phyloP scores from a whole-genome alignment of 306 rosid genomes.

The Astragalus membranaceus region DNA sequence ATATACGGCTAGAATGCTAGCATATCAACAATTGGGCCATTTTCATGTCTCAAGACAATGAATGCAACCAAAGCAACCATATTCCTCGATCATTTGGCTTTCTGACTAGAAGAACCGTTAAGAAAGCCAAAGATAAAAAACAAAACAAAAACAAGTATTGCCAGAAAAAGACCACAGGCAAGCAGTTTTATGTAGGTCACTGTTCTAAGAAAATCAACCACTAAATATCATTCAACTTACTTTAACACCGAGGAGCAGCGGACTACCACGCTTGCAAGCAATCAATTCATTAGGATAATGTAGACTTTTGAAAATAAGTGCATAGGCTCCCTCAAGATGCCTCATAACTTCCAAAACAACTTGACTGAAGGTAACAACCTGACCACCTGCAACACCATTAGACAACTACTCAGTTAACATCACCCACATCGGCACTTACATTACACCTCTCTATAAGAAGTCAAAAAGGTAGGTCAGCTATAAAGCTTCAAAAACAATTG shows the following conservation, averaged over 20 bases:
- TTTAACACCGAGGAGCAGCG: conserved; percentile 86
- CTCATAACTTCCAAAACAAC: conserved; percentile 98
- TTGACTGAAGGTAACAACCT: conserved; percentile 79
- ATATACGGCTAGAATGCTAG: background rate
- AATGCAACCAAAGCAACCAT: background rate
- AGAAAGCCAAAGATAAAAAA: too few relatives aligned
- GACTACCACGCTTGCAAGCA: conserved; percentile 99
- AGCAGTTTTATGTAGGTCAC: background rate
- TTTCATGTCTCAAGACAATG: background rate
- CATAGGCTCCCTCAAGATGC: conserved; percentile 99
- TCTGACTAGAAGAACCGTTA: conserved; percentile 11
- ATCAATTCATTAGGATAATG: conserved; percentile 94
- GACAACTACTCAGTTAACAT: conserved; percentile 27
- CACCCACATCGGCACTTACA: background rate
- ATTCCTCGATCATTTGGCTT: background rate
- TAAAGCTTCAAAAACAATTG: background rate
- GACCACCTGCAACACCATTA: conserved; percentile 56
- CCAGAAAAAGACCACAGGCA: background rate
- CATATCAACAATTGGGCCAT: background rate
- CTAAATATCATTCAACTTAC: conserved; percentile 42
- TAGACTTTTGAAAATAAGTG: conserved; percentile 85
- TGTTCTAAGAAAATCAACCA: background rate
- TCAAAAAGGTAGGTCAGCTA: background rate
- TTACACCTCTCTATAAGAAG: background rate
- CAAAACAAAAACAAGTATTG: too few relatives aligned